Evolutionary conservation across 306 rosid genomes (phyloP).

Genomic region (Myrica gale): DNA sequence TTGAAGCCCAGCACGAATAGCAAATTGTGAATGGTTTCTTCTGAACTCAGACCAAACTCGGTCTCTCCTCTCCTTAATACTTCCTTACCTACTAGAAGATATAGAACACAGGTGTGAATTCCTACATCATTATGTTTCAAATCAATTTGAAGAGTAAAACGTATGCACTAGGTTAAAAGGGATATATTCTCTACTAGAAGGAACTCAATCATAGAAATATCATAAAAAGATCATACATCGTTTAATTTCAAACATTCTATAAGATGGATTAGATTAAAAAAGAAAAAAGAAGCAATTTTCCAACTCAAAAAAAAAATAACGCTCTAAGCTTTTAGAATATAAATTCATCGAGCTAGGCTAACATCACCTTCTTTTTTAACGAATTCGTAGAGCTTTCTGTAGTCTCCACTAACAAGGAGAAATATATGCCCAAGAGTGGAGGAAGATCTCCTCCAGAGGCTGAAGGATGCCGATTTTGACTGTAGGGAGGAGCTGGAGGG

Average conservation of each 20-base stretch:
- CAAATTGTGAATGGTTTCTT: slow-evolving; percentile 72
- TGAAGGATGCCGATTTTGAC: slow-evolving; percentile 55
- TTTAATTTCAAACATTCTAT: too few relatives aligned
- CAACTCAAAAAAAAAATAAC: too few relatives aligned
- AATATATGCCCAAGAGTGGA: slow-evolving; percentile 71
- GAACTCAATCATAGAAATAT: too few relatives aligned
- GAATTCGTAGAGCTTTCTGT: slow-evolving; percentile 56
- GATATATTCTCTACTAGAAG: too few relatives aligned
- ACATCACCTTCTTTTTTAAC: slow-evolving; percentile 52
- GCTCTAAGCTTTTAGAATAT: too few relatives aligned
- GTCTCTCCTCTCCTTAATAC: slow-evolving; percentile 45
- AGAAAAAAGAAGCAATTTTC: too few relatives aligned
- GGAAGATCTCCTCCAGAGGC: slow-evolving; percentile 81
- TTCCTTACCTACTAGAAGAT: slow-evolving; percentile 48
- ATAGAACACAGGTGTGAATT: background rate
- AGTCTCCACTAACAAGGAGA: slow-evolving; percentile 63
- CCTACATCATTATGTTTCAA: background rate
- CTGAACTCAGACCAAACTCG: slow-evolving; percentile 64
- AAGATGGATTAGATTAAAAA: too few relatives aligned
- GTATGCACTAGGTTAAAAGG: too few relatives aligned
- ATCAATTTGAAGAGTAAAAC: too few relatives aligned
- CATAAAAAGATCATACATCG: too few relatives aligned
- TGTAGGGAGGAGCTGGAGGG: slow-evolving; percentile 76
- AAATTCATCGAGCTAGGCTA: too few relatives aligned
- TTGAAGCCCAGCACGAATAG: slow-evolving; percentile 83